These are phyloP conservation scores for Pythium biforme DNA, from an alignment of 352 stramenopile genomes.

Conservation along the genomic window DNA sequence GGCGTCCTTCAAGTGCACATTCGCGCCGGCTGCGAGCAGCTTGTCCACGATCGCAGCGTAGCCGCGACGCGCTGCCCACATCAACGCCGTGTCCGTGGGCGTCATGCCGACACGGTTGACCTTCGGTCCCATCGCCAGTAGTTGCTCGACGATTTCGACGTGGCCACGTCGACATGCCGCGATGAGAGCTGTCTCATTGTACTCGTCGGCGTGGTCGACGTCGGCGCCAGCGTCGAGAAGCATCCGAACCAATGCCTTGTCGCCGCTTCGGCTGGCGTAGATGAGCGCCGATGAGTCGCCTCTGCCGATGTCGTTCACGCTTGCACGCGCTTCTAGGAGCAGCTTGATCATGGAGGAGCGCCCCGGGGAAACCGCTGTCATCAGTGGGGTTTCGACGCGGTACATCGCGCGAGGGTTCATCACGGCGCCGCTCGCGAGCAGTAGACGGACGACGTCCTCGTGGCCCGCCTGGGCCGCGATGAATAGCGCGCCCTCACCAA, in stretches of 20 bases:
- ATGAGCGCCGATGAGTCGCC: neutral
- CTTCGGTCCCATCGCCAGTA: neutral
- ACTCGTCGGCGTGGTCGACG: neutral
- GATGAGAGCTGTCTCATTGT: neutral
- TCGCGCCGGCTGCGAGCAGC: neutral
- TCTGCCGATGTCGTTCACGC: neutral
- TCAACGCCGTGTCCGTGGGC: neutral
- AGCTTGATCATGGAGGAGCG: neutral
- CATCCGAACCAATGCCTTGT: neutral
- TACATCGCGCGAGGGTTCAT: neutral
- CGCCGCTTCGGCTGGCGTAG: neutral
- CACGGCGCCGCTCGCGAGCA: neutral
- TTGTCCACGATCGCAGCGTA: neutral
- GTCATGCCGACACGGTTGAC: neutral
- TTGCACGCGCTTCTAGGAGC: neutral
- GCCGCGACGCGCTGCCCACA: neutral
- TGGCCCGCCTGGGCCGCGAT: constrained; percentile 18
- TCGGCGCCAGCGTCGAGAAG: neutral
- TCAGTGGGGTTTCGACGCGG: neutral
- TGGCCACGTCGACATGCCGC: neutral
- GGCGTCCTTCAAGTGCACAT: neutral
- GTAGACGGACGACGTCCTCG: neutral
- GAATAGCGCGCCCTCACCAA: constrained; percentile 13
- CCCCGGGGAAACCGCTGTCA: neutral
- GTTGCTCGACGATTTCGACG: neutral